Evolutionary conservation across 306 rosid species (phyloP), one percentile per base, ranked within the genome.

Genomic region (Oxytropis ochrocephala): DNA sequence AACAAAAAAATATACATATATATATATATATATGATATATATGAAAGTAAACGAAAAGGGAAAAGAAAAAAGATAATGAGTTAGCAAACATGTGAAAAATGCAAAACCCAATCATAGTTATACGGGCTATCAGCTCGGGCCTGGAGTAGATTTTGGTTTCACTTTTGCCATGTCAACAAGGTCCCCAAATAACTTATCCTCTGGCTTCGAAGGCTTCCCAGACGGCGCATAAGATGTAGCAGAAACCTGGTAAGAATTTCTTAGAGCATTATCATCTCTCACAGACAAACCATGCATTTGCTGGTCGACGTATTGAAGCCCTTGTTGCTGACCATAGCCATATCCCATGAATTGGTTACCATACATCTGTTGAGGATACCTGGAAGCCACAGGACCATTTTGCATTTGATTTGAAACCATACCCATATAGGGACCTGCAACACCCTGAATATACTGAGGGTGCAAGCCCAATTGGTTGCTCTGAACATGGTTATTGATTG

Each of bases 161-260:
- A 91, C 79, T 81, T 89, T 95, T 3, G 99, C 88, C 79, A 89
- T 83, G 82, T 86, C 82, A 72, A 95, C 96, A 52, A 95, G 97
- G 80, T 95, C 99, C 30, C 99, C 99, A 17, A 95, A 95, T 43
- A 95, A 84, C 65, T 84, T 95, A 72, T 95, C 96, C 81, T 95
- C 97, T 24, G 97, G 99, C 80, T 85, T 95, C 50, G 84, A 76
- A 75, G 96, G 95, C 86, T 78, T 91, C 50, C 51, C 82, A 13
- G 93, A 69, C 58, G 96, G 86, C 49, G 61, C 77, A 61, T 87
- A 86, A 24, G 97, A 86, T 59, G 95, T 46, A 72, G 83, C 53
- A 11, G 99, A 79, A 76, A 79, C 83, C 82, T 85, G 96, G 80
- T 86, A 76, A 35, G 92, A 59, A 54, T 84, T 83, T 64, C 85